phyloP scores from a whole-genome alignment of 148 eudicot species.

The Cornus controversa region DNA sequence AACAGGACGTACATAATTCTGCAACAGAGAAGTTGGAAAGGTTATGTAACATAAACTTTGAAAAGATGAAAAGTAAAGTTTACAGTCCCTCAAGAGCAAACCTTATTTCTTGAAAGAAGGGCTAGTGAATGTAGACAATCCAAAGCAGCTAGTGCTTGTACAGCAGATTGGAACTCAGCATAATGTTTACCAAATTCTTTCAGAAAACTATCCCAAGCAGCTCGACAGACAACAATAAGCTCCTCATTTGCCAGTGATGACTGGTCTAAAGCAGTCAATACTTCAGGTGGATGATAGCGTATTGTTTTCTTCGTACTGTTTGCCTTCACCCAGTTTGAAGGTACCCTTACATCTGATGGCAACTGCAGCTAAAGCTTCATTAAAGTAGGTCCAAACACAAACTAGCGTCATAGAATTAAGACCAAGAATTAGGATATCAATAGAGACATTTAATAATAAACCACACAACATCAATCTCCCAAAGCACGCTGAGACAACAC shows the following conservation, averaged over 20 bases:
- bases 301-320: conserved; percentile 92
- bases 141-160: conserved; percentile 86
- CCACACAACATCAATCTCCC: not conserved
- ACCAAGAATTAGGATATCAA: not conserved
- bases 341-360: conserved; percentile 67
- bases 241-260: conserved; percentile 79
- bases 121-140: conserved; percentile 91
- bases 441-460: not conserved
- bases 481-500: not conserved
- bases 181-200: conserved; percentile 55
- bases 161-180: conserved; percentile 80
- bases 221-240: conserved; percentile 65
- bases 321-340: conserved; percentile 83
- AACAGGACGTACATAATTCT: conserved; percentile 82
- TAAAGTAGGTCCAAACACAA: conserved; percentile 2
- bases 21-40: conserved; percentile 20
- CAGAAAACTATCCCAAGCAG: conserved; percentile 73
- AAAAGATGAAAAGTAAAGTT: conserved; percentile 4
- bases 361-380: conserved; percentile 45
- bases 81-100: conserved; percentile 18
- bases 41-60: conserved; percentile 2
- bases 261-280: conserved; percentile 67
- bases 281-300: conserved; percentile 94
- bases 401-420: not conserved
- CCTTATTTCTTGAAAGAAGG: conserved; percentile 83